These are phyloP conservation scores for Macrolepiota dolichaula DNA, from an alignment of 768 basidiomycete genomes.

Conservation along the genomic window DNA sequence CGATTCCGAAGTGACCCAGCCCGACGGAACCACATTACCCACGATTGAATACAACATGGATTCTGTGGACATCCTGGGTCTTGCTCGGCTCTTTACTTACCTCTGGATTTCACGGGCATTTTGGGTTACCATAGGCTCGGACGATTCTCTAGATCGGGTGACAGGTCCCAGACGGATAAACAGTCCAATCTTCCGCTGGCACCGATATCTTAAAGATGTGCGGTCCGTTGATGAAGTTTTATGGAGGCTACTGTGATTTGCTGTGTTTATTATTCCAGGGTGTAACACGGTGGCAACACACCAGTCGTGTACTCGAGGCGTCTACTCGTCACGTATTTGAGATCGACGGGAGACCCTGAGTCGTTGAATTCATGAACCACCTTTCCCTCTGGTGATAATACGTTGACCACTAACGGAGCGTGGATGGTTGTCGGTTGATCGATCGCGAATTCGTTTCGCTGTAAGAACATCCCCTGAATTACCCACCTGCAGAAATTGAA, in stretches of 20 bases:
- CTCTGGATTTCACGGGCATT: not conserved
- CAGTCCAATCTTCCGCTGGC: not conserved
- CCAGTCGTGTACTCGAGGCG: not conserved
- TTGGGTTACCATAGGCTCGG: not conserved
- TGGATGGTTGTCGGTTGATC: not conserved
- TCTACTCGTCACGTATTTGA: not conserved
- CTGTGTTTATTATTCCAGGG: no score
- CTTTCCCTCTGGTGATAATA: not conserved
- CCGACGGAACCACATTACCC: not conserved
- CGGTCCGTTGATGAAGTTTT: not conserved
- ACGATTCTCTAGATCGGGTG: not conserved
- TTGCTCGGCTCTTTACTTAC: not conserved
- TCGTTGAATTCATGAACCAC: not conserved
- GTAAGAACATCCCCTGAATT: not conserved
- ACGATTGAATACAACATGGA: not conserved
- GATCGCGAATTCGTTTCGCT: not conserved
- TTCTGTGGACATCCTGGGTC: not conserved
- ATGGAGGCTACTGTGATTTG: not conserved
- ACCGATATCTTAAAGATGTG: not conserved
- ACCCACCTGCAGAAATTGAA: not conserved
- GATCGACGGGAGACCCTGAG: not conserved
- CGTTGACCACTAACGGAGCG: not conserved
- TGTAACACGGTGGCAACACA: not conserved
- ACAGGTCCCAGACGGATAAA: conserved; percentile 1
- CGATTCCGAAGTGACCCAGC: not conserved